Evolutionary conservation across 2,329 filamentous ascomycete species (phyloP).

Genomic region (Metarhizium anisopliae): DNA sequence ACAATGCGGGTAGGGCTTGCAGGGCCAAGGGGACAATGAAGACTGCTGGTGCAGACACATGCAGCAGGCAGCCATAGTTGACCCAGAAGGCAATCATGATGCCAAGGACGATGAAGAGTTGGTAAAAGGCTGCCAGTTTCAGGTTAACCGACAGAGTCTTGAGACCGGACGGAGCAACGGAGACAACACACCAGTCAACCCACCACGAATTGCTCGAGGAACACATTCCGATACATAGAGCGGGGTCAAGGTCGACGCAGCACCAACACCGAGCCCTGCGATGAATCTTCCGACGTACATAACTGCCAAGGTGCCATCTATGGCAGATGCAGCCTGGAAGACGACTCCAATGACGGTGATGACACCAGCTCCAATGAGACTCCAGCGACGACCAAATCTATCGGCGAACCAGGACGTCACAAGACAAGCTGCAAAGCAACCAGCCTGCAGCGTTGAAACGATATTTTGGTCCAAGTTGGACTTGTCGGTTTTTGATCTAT

Average conservation of each 20-base stretch:
- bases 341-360: slow-evolving; percentile 53
- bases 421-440: slow-evolving; percentile 57
- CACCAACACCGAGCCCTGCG: slow-evolving; percentile 40
- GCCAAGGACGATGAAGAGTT: slow-evolving; percentile 38
- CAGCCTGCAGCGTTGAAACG: slow-evolving; percentile 62
- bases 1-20: slow-evolving; percentile 54
- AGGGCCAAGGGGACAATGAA: slow-evolving; percentile 56
- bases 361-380: slow-evolving; percentile 46
- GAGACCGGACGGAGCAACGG: not conserved
- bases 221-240: slow-evolving; percentile 41
- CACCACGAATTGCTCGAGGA: slow-evolving; percentile 40
- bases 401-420: slow-evolving; percentile 45
- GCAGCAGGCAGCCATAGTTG: slow-evolving; percentile 43
- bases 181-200: slow-evolving; percentile 29
- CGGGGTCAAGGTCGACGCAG: slow-evolving; percentile 35
- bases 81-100: slow-evolving; percentile 38
- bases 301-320: slow-evolving; percentile 42
- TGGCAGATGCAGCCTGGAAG: slow-evolving; percentile 51
- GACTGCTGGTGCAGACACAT: slow-evolving; percentile 35
- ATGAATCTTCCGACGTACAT: slow-evolving; percentile 59
- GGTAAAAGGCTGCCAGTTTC: slow-evolving; percentile 30
- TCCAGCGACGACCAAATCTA: slow-evolving; percentile 42
- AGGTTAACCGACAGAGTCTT: not conserved
- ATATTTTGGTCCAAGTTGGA: slow-evolving; percentile 56
- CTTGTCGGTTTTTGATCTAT: slow-evolving; percentile 17